These are phyloP conservation scores for Huntiella abstrusa DNA, from an alignment of 2,329 filamentous ascomycete genomes.

Conservation along the genomic window DNA sequence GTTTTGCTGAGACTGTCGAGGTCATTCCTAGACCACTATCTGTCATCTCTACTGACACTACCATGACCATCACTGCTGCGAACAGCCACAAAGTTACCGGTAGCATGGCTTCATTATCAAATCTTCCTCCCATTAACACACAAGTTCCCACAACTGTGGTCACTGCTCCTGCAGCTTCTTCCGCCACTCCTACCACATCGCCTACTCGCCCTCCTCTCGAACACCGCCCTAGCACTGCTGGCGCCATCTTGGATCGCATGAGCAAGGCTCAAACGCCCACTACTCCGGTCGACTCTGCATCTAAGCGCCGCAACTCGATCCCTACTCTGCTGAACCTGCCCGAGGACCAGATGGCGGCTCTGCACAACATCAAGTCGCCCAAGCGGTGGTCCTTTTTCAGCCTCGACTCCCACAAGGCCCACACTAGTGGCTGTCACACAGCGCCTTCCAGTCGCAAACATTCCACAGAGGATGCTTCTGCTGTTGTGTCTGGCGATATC, in stretches of 20 bases:
- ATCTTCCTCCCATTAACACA: constrained; percentile 3
- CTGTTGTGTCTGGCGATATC: constrained; percentile 1
- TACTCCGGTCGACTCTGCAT: constrained; percentile 16
- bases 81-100: constrained; percentile 56
- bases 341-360: constrained; percentile 18
- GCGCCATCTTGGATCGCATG: constrained; percentile 42
- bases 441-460: constrained; percentile 2
- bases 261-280: constrained; percentile 6
- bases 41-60: constrained; percentile 66
- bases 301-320: constrained; percentile 39
- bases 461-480: constrained; percentile 19
- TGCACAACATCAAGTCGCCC: constrained; percentile 30
- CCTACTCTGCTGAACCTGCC: constrained; percentile 30
- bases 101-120: constrained; percentile 59
- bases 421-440: background rate
- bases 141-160: constrained; percentile 16
- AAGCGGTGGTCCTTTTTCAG: constrained; percentile 46
- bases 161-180: background rate
- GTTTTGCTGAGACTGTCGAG: constrained; percentile 69
- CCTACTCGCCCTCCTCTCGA: constrained; percentile 17
- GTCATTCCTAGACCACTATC: constrained; percentile 71
- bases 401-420: constrained; percentile 29
- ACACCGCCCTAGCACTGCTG: constrained; percentile 49
- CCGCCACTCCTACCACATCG: background rate
- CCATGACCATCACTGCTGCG: constrained; percentile 53